Evolutionary conservation across 768 basidiomycete species (phyloP).

Genomic region (Panaeolus papilionaceus): DNA sequence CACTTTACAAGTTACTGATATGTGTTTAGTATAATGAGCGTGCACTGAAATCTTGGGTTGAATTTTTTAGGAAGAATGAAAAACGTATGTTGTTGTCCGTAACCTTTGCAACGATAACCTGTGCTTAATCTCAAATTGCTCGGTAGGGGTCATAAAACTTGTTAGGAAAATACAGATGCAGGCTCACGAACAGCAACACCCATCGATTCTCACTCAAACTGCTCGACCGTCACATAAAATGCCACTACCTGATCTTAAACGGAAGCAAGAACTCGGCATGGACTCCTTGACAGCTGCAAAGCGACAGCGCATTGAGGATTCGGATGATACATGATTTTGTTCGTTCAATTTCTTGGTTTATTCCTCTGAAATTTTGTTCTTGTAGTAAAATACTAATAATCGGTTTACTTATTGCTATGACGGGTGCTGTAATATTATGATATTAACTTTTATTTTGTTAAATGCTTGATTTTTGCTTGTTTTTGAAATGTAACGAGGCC

Average conservation of each 20-base stretch:
- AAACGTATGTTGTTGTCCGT: constrained; percentile 39
- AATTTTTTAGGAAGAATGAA: constrained; percentile 62
- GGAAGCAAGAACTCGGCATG: constrained; percentile 39
- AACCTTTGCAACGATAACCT: neutral
- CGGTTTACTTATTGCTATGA: constrained; percentile 4
- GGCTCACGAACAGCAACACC: constrained; percentile 21
- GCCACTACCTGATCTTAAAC: constrained; percentile 35
- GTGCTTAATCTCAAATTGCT: constrained; percentile 16
- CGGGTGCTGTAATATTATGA: constrained; percentile 2
- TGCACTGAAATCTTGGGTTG: constrained; percentile 63
- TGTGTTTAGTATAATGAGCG: constrained; percentile 57
- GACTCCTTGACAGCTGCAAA: constrained; percentile 16
- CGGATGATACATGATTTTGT: neutral
- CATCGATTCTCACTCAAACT: constrained; percentile 33
- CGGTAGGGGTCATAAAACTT: constrained; percentile 41
- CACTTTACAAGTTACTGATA: neutral
- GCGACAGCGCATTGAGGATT: neutral
- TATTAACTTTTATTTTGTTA: neutral
- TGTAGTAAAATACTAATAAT: constrained; percentile 15
- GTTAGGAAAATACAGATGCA: constrained; percentile 45
- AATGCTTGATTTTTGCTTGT: neutral
- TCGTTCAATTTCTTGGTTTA: constrained; percentile 4
- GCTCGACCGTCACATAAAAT: constrained; percentile 37
- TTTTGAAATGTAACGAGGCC: constrained; percentile 20
- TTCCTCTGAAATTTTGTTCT: constrained; percentile 6